phyloP scores from a whole-genome alignment of 192 early-diverging fungal genomes.

The Fimicolochytrium jonesii region DNA sequence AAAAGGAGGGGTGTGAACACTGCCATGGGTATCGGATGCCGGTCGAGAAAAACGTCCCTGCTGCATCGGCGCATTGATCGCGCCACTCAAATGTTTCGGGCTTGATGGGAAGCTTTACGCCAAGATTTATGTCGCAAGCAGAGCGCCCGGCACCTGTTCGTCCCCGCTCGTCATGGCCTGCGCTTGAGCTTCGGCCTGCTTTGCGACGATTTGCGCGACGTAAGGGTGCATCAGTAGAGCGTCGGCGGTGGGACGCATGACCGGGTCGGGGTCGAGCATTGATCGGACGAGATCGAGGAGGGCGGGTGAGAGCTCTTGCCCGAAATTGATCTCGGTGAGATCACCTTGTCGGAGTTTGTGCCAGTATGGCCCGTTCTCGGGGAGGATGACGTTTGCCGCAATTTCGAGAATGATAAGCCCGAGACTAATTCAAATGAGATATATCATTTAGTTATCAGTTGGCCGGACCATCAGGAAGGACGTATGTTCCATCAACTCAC shows the following conservation, averaged over 20 bases:
- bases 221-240: conserved; percentile 50
- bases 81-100: no score
- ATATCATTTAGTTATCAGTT: not conserved
- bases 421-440: conserved; percentile 63
- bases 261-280: conserved; percentile 63
- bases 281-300: conserved; percentile 59
- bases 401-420: conserved; percentile 90
- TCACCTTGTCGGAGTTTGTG: conserved; percentile 75
- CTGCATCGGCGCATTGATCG: no score
- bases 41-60: no score
- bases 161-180: no score
- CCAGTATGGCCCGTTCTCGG: conserved; percentile 86
- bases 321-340: conserved; percentile 55
- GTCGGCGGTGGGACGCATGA: conserved; percentile 50
- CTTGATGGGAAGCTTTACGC: no score
- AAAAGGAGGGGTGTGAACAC: no score
- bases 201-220: not conserved
- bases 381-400: conserved; percentile 75
- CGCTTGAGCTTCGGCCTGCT: no score
- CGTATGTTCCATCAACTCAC: no score
- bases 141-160: no score
- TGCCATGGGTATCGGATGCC: no score
- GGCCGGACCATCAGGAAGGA: not conserved
- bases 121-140: no score
- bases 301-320: conserved; percentile 41